These are phyloP conservation scores for Trichaptum fuscoviolaceum DNA, from an alignment of 768 basidiomycete genomes.

Conservation along the genomic window DNA sequence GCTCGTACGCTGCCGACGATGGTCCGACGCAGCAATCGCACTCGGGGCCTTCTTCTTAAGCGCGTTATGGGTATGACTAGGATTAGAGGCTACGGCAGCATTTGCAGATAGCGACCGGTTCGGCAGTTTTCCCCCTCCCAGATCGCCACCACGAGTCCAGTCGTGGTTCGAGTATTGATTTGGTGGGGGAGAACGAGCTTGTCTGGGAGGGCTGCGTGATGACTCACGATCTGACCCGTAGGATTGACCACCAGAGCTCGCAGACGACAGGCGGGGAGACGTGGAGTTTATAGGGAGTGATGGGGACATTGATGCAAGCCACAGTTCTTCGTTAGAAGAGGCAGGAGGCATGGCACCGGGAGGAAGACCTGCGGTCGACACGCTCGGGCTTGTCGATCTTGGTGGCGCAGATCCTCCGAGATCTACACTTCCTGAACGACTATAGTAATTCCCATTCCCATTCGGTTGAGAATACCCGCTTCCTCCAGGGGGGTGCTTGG, in stretches of 20 bases:
- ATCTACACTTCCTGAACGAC: neutral
- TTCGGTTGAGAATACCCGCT: neutral
- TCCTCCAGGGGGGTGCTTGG: slow-evolving; percentile 21
- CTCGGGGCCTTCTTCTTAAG: slow-evolving; percentile 66
- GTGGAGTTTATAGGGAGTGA: neutral
- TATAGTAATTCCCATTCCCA: neutral
- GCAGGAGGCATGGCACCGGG: slow-evolving; percentile 4
- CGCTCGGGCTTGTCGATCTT: neutral
- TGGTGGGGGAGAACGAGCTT: slow-evolving; percentile 2
- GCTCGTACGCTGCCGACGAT: slow-evolving; percentile 37
- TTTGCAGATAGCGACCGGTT: slow-evolving; percentile 72
- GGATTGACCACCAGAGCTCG: neutral
- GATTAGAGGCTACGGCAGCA: slow-evolving; percentile 28
- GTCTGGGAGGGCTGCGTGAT: neutral
- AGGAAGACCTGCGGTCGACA: neutral
- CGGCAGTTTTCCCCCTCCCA: slow-evolving; percentile 33
- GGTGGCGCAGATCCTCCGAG: neutral
- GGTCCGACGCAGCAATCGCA: slow-evolving; percentile 37
- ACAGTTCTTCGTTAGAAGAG: neutral
- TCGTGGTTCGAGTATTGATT: neutral
- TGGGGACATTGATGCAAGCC: neutral
- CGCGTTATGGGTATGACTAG: slow-evolving; percentile 40
- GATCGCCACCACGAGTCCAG: slow-evolving; percentile 13
- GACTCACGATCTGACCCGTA: neutral
- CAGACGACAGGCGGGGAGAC: neutral